A percentile compares a stretch with the other conserved stretches of the same genome.
These are phyloP conservation scores for Millerago galiae DNA, from an alignment of 805 yeast species.

Conservation along the genomic window DNA sequence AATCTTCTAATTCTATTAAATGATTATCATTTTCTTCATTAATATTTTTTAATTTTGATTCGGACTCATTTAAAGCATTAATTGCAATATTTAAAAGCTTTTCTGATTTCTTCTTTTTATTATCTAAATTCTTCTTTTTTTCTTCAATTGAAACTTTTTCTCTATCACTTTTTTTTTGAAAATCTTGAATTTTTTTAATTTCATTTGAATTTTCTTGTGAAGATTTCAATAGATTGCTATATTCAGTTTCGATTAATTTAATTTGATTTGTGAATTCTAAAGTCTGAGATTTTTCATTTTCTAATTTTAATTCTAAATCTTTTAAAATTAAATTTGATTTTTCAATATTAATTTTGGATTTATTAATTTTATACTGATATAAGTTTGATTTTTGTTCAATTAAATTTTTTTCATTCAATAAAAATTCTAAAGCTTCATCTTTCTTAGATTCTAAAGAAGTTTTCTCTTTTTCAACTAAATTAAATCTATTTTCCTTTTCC, in stretches of 20 bases:
- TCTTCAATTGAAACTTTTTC: conserved; percentile 70
- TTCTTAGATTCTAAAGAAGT: conserved; percentile 55
- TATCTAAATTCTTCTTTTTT: conserved; percentile 57
- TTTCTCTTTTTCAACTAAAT: conserved; percentile 73
- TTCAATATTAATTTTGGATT: conserved; percentile 34
- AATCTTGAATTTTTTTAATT: conserved; percentile 27
- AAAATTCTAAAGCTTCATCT: conserved; percentile 58
- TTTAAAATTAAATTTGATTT: conserved; percentile 32
- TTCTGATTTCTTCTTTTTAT: conserved; percentile 51
- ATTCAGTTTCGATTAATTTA: conserved; percentile 25
- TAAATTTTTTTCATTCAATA: conserved; percentile 58
- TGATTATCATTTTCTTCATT: conserved; percentile 38
- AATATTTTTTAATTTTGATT: conserved; percentile 39
- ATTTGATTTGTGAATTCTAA: conserved; percentile 34
- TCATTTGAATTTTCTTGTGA: conserved; percentile 21
- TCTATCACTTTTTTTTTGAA: conserved; percentile 42
- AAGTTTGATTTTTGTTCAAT: conserved; percentile 46
- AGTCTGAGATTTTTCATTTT: conserved; percentile 37
- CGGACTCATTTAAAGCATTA: conserved; percentile 37
- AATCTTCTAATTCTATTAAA: conserved; percentile 36
- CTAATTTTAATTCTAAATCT: conserved; percentile 35
- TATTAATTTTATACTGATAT: conserved; percentile 44
- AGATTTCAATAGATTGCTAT: conserved; percentile 18
- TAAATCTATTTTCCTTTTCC: conserved; percentile 75
- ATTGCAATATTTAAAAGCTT: conserved; percentile 47